Evolutionary conservation across 257 asterid genomes (phyloP), one percentile per base, ranked within the genome.

Genomic region (Gentiana straminea): DNA sequence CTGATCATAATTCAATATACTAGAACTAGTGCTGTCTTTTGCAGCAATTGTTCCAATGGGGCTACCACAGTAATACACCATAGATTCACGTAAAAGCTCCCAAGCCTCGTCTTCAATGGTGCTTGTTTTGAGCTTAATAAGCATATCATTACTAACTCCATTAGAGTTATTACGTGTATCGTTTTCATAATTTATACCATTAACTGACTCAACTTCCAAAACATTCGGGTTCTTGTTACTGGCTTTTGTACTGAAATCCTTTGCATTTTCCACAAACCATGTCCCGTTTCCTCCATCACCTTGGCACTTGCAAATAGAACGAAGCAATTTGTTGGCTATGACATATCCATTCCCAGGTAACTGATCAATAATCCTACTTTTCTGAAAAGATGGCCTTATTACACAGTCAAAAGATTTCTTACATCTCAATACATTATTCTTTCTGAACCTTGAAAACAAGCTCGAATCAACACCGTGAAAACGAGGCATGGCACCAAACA

Each of bases 41-140:
- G 94, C 94, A 64, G 94, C 94, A 65, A 84, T 76, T 33, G 94
- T 84, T 49, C 94, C 94, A 24, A 84, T 62, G 35, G 94, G 94
- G 68, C 73, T 76, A 65, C 77, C 69, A 70, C 94, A 84, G 46
- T 84, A 84, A 65, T 74, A 57, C 55, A 78, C 94, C 52, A 84
- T 55, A 36, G 94, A 81, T 60, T 78, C 76, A 67, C 58, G 73
- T 54, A 84, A 73, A 34, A 81, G 60, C 46, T 68, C 82, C 94
- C 89, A 84, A 37, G 86, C 94, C 72, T 83, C 89, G 47, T 83
- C 84, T 70, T 80, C 94, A 35, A 78, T 58, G 57, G 82, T 64
- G 64, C 67, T 67, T 7, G 68, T 54, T 58, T 48, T 65, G 43
- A n/a, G 62, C 63, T 61, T 70, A 48, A 43, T 58, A 62, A 59